A percentile compares a stretch with the other conserved stretches of the same genome.
Conservation (phyloP, 2,329 filamentous ascomycete species). For the Ophiocordyceps australis region DNA sequence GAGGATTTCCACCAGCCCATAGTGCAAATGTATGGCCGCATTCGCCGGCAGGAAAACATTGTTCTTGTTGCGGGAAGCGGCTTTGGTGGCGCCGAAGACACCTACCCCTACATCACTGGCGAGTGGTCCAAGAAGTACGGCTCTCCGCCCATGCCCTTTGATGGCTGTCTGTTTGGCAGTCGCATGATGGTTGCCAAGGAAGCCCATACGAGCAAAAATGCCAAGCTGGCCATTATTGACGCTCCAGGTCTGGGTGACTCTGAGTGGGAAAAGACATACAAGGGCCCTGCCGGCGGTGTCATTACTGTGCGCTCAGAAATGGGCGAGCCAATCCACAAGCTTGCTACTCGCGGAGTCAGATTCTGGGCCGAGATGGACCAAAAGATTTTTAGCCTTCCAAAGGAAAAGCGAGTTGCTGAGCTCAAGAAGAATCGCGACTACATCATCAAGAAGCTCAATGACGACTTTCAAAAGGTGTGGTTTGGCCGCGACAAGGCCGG, state of each 20-base stretch:
- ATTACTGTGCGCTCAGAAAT: slow-evolving; percentile 97
- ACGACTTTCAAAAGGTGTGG: slow-evolving; percentile 95
- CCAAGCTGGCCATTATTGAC: slow-evolving; percentile 80
- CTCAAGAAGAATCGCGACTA: slow-evolving; percentile 76
- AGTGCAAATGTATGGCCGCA: slow-evolving; percentile 76
- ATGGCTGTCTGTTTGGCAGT: slow-evolving; percentile 78
- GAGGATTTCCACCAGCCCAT: slow-evolving; percentile 93
- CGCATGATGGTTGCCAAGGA: slow-evolving; percentile 94
- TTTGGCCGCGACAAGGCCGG: slow-evolving; percentile 74
- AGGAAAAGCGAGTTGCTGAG: slow-evolving; percentile 78
- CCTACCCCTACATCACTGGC: slow-evolving; percentile 82
- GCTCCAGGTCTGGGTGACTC: slow-evolving; percentile 65
- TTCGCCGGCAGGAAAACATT: slow-evolving; percentile 72
- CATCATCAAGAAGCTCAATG: slow-evolving; percentile 91
- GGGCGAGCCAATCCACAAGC: slow-evolving; percentile 98
- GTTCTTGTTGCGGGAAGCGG: slow-evolving; percentile 81
- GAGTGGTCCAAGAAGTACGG: slow-evolving; percentile 74
- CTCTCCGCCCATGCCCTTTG: slow-evolving; percentile 86
- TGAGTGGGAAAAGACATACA: slow-evolving; percentile 88
- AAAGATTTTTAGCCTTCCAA: slow-evolving; percentile 93
- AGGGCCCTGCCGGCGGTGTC: slow-evolving; percentile 76
- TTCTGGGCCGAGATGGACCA: slow-evolving; percentile 99
- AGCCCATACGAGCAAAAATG: slow-evolving; percentile 69
- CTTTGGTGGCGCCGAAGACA: slow-evolving; percentile 78
- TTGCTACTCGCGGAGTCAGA: slow-evolving; percentile 84